Conservation (phyloP, 306 rosid genomes). For the Castanospermum australe region DNA sequence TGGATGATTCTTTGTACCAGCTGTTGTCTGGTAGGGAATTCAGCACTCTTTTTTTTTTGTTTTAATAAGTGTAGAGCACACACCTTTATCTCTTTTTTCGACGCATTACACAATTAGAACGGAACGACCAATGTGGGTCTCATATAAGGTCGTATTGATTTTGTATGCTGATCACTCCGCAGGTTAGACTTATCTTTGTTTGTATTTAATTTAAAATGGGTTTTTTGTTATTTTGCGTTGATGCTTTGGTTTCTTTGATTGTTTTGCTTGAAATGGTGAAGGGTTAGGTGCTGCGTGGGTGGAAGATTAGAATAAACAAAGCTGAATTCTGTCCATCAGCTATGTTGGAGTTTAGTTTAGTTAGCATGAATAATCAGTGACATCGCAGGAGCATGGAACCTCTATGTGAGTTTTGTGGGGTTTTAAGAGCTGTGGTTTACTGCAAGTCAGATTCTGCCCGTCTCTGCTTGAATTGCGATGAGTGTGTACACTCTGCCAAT, state of each 20-base stretch:
- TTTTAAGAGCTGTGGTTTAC: slow-evolving; percentile 61
- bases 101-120: neutral
- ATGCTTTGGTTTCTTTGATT: slow-evolving; percentile 20
- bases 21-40: slow-evolving; percentile 14
- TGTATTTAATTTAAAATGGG: neutral
- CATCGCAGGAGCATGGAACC: slow-evolving; percentile 52
- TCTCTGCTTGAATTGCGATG: slow-evolving; percentile 70
- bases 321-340: slow-evolving; percentile 34
- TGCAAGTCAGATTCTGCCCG: slow-evolving; percentile 71
- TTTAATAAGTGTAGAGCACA: slow-evolving; percentile 5
- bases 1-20: slow-evolving; percentile 18
- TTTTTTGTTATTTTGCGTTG: slow-evolving; percentile 4
- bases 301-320: slow-evolving; percentile 21
- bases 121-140: neutral
- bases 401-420: slow-evolving; percentile 69
- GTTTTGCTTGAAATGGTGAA: slow-evolving; percentile 24
- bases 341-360: slow-evolving; percentile 18
- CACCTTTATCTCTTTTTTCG: neutral
- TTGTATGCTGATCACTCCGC: neutral
- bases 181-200: neutral
- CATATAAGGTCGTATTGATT: neutral
- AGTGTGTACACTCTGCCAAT: slow-evolving; percentile 69
- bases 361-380: slow-evolving; percentile 16
- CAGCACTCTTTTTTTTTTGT: slow-evolving; percentile 20
- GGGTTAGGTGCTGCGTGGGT: slow-evolving; percentile 31